Evolutionary conservation across 2,329 filamentous ascomycete genomes (phyloP).

Genomic region (Xylariaceae sp.): DNA sequence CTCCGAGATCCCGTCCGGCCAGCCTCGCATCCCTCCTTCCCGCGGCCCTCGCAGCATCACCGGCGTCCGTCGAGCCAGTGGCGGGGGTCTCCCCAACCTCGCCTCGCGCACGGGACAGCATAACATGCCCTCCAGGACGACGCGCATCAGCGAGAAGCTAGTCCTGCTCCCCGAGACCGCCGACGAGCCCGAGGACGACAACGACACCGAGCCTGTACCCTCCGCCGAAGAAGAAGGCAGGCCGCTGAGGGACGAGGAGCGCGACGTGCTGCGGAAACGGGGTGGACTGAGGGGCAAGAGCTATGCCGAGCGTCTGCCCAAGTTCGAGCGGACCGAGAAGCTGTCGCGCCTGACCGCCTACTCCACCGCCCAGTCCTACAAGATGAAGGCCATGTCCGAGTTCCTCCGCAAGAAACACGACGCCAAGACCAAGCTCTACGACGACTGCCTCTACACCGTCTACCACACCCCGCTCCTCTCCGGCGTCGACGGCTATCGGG

Average conservation of each 20-base stretch:
- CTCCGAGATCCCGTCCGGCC: slow-evolving; percentile 91
- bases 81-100: slow-evolving; percentile 41
- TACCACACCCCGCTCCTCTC: slow-evolving; percentile 88
- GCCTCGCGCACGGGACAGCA: slow-evolving; percentile 48
- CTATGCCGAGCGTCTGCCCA: slow-evolving; percentile 89
- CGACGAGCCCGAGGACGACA: slow-evolving; percentile 53
- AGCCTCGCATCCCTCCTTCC: slow-evolving; percentile 69
- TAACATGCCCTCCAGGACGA: slow-evolving; percentile 76
- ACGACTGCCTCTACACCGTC: slow-evolving; percentile 93
- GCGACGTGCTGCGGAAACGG: slow-evolving; percentile 58
- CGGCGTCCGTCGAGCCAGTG: slow-evolving; percentile 41
- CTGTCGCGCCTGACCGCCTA: slow-evolving; percentile 90
- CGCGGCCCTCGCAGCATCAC: slow-evolving; percentile 44
- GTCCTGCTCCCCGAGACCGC: slow-evolving; percentile 84
- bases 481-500: slow-evolving; percentile 78
- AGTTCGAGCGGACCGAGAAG: slow-evolving; percentile 81
- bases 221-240: slow-evolving; percentile 47
- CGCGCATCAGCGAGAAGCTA: slow-evolving; percentile 95
- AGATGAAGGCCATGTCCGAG: slow-evolving; percentile 79
- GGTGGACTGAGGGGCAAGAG: slow-evolving; percentile 72
- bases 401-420: slow-evolving; percentile 86
- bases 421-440: slow-evolving; percentile 92
- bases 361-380: slow-evolving; percentile 91
- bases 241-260: slow-evolving; percentile 64
- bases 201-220: slow-evolving; percentile 49